Evolutionary conservation across 2,329 filamentous ascomycete species (phyloP), one percentile per base, ranked within the genome.

Genomic region (Monilinia laxa): DNA sequence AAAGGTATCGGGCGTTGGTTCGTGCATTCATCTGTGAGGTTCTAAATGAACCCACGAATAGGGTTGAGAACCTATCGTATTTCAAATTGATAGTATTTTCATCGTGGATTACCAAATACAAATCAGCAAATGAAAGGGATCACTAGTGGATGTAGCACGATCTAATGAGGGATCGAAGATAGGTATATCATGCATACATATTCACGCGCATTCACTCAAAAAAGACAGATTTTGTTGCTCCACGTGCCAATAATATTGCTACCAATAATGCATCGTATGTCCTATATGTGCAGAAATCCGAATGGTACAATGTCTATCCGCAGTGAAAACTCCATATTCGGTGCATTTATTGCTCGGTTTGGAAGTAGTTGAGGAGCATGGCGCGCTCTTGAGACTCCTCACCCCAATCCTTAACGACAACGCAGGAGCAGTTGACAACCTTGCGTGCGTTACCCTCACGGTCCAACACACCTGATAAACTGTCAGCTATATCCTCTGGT

Each of bases 381-480:
- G 90, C 92, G 80, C 95, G 93, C 89, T 99, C 95, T 86, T 96
- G 93, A 75, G 91, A 96, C 87, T 99, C 95, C 89, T 98, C 95
- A 88, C 95, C 95, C 95, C 95, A 99, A 84, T 99, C 93, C 87
- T 95, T 94, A 79, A 99, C 95, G 72, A 99, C 95, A 78, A 99
- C 95, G 87, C 95, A 98, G 80, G 94, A 98, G 93, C 95, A 99
- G 91, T 99, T 99, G 86, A 99, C 95, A 76, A 99, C 94, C 90
- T 99, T 99, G 84, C 95, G 92, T 79, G 95, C 93, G 84, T 99
- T 99, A 78, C 95, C 95, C 85, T 99, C 95, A 80, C 95, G 94
- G 86, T 99, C 95, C 78, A 99, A 89, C 77, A 97, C 93, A 85
- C 94, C 94, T 97, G 70, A 72, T 64, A 45, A 23, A 56, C 14